phyloP scores from a whole-genome alignment of 257 asterid species.

The Anisodus tanguticus region DNA sequence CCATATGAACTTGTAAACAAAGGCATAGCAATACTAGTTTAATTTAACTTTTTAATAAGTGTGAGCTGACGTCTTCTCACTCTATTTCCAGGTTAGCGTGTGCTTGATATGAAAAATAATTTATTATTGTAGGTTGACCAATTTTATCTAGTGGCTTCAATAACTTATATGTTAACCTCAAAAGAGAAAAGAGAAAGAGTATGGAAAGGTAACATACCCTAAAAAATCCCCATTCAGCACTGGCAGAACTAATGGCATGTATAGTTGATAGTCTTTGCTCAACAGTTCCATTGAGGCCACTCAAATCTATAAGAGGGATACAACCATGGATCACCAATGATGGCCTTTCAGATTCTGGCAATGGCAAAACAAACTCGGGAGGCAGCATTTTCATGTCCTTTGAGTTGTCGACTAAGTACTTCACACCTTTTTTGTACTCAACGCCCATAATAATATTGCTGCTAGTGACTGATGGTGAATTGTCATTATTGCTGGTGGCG shows the following conservation, averaged over 20 bases:
- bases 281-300: background rate
- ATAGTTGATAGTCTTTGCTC: background rate
- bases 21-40: no score
- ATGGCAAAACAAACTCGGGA: background rate
- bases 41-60: no score
- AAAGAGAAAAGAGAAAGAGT: background rate
- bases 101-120: no score
- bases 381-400: constrained; percentile 10
- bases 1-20: no score
- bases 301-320: background rate
- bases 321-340: background rate
- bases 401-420: background rate
- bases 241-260: constrained; percentile 5
- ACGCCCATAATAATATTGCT: background rate
- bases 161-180: background rate
- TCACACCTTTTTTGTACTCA: constrained; percentile 8
- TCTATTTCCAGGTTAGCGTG: no score
- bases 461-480: background rate
- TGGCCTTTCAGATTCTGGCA: constrained; percentile 13
- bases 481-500: background rate
- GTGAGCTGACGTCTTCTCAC: no score
- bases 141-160: background rate
- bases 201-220: background rate
- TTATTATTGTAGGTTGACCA: no score
- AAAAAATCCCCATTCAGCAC: constrained; percentile 9